These are phyloP conservation scores for Aquilaria agallochum DNA, from an alignment of 441 rosid genomes.

Conservation along the genomic window DNA sequence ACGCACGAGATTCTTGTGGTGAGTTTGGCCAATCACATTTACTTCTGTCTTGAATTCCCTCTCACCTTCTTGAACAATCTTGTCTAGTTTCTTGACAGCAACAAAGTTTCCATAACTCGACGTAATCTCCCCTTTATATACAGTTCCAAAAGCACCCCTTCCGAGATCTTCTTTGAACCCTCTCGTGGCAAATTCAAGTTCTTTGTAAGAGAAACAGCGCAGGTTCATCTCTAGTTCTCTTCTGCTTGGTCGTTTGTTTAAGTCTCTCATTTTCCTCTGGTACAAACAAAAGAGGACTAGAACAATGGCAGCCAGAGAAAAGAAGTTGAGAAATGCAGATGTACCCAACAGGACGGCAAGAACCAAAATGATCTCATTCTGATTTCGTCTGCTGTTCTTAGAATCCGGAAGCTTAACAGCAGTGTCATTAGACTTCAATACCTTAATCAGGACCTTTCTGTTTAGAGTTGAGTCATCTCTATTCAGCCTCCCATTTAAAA, in stretches of 20 bases:
- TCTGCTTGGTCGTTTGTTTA: not conserved
- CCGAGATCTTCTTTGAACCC: conserved; percentile 38
- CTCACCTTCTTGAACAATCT: conserved; percentile 17
- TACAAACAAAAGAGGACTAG: conserved; percentile 11
- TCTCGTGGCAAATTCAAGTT: conserved; percentile 26
- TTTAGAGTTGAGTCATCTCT: not conserved
- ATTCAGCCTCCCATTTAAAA: conserved; percentile 25
- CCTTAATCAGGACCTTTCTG: conserved; percentile 23
- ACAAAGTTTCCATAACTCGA: not conserved
- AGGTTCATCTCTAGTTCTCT: conserved; percentile 15
- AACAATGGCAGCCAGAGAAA: conserved; percentile 7
- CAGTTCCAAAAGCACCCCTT: conserved; percentile 34
- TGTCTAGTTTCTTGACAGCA: conserved; percentile 33
- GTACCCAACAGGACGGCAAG: conserved; percentile 24
- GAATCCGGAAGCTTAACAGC: not conserved
- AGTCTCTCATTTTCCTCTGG: conserved; percentile 1
- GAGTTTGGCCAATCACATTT: conserved; percentile 32
- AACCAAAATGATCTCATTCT: not conserved
- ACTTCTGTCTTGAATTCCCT: conserved; percentile 40
- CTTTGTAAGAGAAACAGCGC: conserved; percentile 25
- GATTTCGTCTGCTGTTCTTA: not conserved
- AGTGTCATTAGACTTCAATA: conserved; percentile 8
- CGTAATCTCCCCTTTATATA: conserved; percentile 25
- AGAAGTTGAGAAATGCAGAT: conserved; percentile 22
- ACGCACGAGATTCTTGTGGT: conserved; percentile 49